Evolutionary conservation across 2,329 filamentous ascomycete genomes (phyloP).

Genomic region (Didymella lethalis): DNA sequence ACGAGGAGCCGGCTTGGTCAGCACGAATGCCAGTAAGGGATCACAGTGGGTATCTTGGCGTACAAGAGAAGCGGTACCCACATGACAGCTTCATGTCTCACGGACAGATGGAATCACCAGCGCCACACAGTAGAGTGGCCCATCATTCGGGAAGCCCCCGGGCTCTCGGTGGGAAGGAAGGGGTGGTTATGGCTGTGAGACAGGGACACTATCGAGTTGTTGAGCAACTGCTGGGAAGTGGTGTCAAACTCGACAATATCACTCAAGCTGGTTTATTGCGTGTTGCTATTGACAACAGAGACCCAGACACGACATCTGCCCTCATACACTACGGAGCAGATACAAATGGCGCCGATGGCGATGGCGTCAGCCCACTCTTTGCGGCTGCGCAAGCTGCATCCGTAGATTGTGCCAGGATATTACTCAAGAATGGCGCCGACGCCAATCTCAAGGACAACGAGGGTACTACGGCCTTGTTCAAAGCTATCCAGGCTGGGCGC

Average conservation of each 20-base stretch:
- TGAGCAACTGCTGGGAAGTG: constrained; percentile 42
- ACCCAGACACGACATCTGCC: constrained; percentile 32
- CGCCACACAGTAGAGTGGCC: not conserved
- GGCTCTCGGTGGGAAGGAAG: constrained; percentile 43
- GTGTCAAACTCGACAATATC: constrained; percentile 36
- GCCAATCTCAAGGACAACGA: constrained; percentile 57
- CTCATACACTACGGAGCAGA: constrained; percentile 42
- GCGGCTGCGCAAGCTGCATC: constrained; percentile 38
- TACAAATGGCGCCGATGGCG: constrained; percentile 40
- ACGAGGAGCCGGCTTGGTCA: constrained; percentile 33
- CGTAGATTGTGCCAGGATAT: constrained; percentile 56
- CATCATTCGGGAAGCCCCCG: not conserved
- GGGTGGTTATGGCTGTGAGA: constrained; percentile 62
- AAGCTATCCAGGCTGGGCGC: constrained; percentile 65
- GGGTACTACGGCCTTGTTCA: constrained; percentile 70
- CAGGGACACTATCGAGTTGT: constrained; percentile 70
- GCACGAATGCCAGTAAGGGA: constrained; percentile 1
- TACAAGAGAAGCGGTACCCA: not conserved
- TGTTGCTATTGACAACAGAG: constrained; percentile 2
- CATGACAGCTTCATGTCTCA: constrained; percentile 4
- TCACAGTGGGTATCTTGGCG: not conserved
- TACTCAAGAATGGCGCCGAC: constrained; percentile 38
- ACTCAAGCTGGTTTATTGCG: not conserved
- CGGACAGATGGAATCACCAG: not conserved
- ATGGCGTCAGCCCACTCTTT: constrained; percentile 40